Evolutionary conservation across 1,139 yeast genomes (phyloP).

Genomic region (Schwanniomyces etchellsii): DNA sequence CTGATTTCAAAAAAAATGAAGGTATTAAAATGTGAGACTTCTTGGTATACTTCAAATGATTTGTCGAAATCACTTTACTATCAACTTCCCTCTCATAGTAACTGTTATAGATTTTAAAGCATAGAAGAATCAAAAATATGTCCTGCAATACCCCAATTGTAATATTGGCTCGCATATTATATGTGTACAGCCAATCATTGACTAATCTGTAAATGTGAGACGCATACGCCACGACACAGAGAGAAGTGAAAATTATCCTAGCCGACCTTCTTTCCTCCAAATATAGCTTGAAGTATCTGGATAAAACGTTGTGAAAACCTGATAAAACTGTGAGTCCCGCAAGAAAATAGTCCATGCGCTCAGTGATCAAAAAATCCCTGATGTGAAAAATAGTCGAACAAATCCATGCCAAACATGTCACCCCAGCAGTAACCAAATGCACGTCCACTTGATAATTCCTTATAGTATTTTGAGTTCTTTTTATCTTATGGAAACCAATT

Average conservation of each 20-base stretch:
- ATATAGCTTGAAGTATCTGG: slow-evolving; percentile 56
- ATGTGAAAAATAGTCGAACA: slow-evolving; percentile 82
- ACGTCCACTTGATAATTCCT: slow-evolving; percentile 7
- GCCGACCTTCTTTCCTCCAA: slow-evolving; percentile 21
- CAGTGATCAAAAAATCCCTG: slow-evolving; percentile 77
- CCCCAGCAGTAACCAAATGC: slow-evolving; percentile 24
- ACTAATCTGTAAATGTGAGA: slow-evolving; percentile 65
- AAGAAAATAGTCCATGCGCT: slow-evolving; percentile 82
- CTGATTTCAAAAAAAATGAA: slow-evolving; percentile 30
- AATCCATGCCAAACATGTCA: slow-evolving; percentile 83
- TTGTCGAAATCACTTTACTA: slow-evolving; percentile 4
- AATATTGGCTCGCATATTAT: slow-evolving; percentile 90
- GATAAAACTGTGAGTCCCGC: slow-evolving; percentile 84
- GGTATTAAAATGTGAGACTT: slow-evolving; percentile 20
- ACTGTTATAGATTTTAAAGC: slow-evolving; percentile 28
- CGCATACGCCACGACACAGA: slow-evolving; percentile 46
- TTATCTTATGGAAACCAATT: slow-evolving; percentile 44
- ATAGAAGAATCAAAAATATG: slow-evolving; percentile 26
- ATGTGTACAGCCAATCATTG: slow-evolving; percentile 82
- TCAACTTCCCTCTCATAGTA: slow-evolving; percentile 19
- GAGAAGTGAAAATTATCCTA: slow-evolving; percentile 27
- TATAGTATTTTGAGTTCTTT: background rate
- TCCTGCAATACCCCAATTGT: slow-evolving; percentile 74
- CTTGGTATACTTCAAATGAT: slow-evolving; percentile 24
- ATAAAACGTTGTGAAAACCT: slow-evolving; percentile 65